Evolutionary conservation across 163 green algal species (phyloP), one percentile per base, ranked within the genome.

Genomic region (Botryococcus braunii): DNA sequence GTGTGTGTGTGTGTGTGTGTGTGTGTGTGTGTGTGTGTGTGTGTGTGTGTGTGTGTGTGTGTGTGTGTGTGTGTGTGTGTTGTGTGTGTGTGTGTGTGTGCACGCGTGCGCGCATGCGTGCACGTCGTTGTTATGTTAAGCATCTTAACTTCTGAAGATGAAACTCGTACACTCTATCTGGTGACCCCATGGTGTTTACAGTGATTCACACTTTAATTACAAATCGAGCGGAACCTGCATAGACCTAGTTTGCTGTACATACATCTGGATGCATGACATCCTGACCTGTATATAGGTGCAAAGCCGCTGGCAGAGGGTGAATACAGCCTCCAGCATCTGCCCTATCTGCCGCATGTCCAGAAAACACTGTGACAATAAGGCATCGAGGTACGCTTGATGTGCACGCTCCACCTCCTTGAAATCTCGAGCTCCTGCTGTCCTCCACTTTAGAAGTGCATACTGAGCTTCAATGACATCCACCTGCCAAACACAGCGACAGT

Each of bases 381-480:
- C 65, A 34, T 73, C 65, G 43, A 94, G 63, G 63, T 86, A 95
- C 4, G 48, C 36, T 2, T 79, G 25, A 56, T 95, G 88, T 21
- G 83, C 78, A 8, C 76, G 69, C 69, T 89, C 77, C 8, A 84
- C 80, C 38, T 87, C 84, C 6, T 66, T 77, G 69, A 95, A 92
- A 71, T 94, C 88, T 64, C 81, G 65, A 13, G 85, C 83, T 21
- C 70, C 55, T 0, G 63, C 69, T 7, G 94, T 70, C 17, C 70
- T 62, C 4, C 77, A 47, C 32, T 77, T 63, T 63, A 96, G 79
- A 35, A 70, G 40, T 0, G 31, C 66, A 50, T 79, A 86, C 71
- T 85, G 79, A 31, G 74, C 70, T 62, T 91, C 87, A 21, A 94
- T 85, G 37, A 96, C 88, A 59, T 88, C 91, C 65, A 78, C 68